Conservation (phyloP, 2,329 filamentous ascomycete species). For the Fusarium ramigenum region DNA sequence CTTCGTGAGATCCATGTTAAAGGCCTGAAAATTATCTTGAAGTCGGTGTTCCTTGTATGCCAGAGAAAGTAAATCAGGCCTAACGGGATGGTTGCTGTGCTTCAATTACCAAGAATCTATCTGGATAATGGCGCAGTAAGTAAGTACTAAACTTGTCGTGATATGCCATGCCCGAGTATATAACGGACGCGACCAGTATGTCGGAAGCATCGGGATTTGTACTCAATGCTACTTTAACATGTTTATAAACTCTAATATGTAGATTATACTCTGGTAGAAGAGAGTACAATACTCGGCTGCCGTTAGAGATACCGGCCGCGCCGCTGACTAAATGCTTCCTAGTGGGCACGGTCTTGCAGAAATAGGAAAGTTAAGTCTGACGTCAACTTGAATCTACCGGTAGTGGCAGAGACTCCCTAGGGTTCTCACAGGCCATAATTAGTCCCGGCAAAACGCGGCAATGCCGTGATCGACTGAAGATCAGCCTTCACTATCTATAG, state of each 20-base stretch:
- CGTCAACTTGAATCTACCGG: too few relatives aligned
- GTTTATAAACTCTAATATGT: accelerated
- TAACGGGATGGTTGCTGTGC: too few relatives aligned
- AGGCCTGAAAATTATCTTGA: too few relatives aligned
- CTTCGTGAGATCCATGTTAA: not conserved
- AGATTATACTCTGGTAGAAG: accelerated
- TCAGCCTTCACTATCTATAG: accelerated
- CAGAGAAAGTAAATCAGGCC: too few relatives aligned
- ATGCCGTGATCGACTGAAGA: not conserved
- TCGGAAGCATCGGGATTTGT: accelerated
- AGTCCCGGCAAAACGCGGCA: not conserved
- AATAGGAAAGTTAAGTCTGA: too few relatives aligned
- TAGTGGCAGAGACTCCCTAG: too few relatives aligned
- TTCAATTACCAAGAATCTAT: not conserved
- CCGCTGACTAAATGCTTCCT: not conserved
- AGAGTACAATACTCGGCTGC: accelerated
- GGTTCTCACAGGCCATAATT: too few relatives aligned
- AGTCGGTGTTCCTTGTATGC: too few relatives aligned
- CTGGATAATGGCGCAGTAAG: not conserved
- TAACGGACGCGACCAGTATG: accelerated
- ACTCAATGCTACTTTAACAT: accelerated
- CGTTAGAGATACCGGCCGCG: not conserved
- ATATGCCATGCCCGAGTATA: accelerated
- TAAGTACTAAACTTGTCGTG: not conserved
- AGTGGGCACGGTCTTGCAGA: accelerated